Percentiles rank a stretch among this genome's conserved stretches.
Evolutionary conservation across 768 basidiomycete genomes (phyloP).

Genomic region (Boletus rubroflammeus): DNA sequence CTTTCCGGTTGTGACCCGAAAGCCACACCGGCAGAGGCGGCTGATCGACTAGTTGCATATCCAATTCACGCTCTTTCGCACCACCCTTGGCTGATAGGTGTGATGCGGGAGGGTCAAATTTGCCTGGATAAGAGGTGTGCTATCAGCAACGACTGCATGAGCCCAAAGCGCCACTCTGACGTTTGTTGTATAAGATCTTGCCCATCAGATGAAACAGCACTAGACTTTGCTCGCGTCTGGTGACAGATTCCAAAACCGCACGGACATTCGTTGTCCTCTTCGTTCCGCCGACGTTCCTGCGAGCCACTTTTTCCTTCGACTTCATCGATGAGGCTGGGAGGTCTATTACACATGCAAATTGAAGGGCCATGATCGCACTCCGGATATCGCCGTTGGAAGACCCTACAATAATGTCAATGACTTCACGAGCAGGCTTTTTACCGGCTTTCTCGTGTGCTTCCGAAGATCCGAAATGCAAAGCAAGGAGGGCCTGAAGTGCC

Average conservation of each 20-base stretch:
- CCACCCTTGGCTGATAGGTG: slow-evolving; percentile 61
- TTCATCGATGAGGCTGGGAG: slow-evolving; percentile 15
- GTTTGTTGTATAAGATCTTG: slow-evolving; percentile 92
- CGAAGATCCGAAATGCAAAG: slow-evolving; percentile 42
- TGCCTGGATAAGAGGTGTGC: slow-evolving; percentile 47
- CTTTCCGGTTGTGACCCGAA: slow-evolving; percentile 52
- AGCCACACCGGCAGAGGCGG: slow-evolving; percentile 59
- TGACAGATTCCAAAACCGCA: slow-evolving; percentile 65
- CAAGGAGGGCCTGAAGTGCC: slow-evolving; percentile 63
- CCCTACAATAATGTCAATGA: slow-evolving; percentile 71
- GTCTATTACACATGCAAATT: slow-evolving; percentile 69
- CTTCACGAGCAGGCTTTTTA: slow-evolving; percentile 54
- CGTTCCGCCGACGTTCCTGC: slow-evolving; percentile 25
- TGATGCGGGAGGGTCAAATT: slow-evolving; percentile 60
- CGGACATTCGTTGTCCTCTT: slow-evolving; percentile 20
- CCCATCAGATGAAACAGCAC: slow-evolving; percentile 91
- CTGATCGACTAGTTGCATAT: slow-evolving; percentile 52
- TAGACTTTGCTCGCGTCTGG: slow-evolving; percentile 80
- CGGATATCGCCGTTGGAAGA: slow-evolving; percentile 89
- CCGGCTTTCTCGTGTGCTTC: slow-evolving; percentile 9
- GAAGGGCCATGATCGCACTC: slow-evolving; percentile 88
- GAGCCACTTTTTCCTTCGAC: slow-evolving; percentile 29
- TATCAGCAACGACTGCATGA: neutral
- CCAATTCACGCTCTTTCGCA: slow-evolving; percentile 55
- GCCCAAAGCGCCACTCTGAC: slow-evolving; percentile 36